phyloP scores from a whole-genome alignment of 208 protist species.

The Acanthamoeba culbertsoni region DNA sequence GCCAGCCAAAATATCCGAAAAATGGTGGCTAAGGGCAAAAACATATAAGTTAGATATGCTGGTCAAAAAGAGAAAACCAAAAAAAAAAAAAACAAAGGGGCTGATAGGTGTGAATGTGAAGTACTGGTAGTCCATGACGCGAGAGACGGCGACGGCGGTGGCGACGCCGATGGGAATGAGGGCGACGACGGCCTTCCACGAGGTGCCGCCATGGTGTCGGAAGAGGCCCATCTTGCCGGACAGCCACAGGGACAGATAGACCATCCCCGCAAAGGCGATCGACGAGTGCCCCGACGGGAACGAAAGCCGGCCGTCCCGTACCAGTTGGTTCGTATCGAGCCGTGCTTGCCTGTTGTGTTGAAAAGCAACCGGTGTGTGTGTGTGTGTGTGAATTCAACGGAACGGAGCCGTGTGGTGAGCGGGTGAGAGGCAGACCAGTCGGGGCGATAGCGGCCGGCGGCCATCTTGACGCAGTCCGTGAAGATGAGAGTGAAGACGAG shows the following conservation, averaged over 20 bases:
- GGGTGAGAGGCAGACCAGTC: slow-evolving; percentile 81
- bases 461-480: slow-evolving; percentile 82
- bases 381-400: no score
- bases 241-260: slow-evolving; percentile 84
- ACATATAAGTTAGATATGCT: not conserved
- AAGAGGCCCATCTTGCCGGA: slow-evolving; percentile 73
- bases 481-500: slow-evolving; percentile 80
- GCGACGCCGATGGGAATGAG: slow-evolving; percentile 11
- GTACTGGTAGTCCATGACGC: slow-evolving; percentile 50
- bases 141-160: not conserved
- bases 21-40: not conserved
- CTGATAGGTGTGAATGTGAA: not conserved
- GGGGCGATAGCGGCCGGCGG: slow-evolving; percentile 90
- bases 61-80: not conserved
- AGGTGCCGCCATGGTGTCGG: not conserved
- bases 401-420: not conserved
- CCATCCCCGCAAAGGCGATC: slow-evolving; percentile 85
- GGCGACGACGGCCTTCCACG: not conserved
- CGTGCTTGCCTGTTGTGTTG: slow-evolving; percentile 65
- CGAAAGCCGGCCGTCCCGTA: slow-evolving; percentile 84
- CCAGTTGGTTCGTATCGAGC: not conserved
- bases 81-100: not conserved
- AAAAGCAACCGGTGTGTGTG: no score
- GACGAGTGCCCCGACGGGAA: slow-evolving; percentile 92
- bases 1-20: not conserved